Evolutionary conservation across 352 stramenopile species (phyloP).

Genomic region (Pythium graminicola): DNA sequence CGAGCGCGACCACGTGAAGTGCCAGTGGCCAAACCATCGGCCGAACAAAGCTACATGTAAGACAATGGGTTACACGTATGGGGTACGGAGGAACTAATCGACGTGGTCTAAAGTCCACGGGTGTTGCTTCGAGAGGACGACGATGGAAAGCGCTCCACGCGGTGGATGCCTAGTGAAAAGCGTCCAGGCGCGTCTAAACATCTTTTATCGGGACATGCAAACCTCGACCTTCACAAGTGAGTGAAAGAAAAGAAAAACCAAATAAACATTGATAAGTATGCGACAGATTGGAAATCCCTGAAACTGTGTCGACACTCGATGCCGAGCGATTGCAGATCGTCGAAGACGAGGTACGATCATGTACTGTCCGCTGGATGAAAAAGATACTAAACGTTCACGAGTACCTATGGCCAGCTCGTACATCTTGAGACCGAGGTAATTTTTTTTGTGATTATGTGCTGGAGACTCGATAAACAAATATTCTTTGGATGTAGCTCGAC

Average conservation of each 20-base stretch:
- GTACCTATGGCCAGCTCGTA: slow-evolving; percentile 6
- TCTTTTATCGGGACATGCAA: slow-evolving; percentile 10
- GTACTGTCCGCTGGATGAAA: not conserved
- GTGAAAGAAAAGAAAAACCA: no score
- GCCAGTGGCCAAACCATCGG: slow-evolving; percentile 46
- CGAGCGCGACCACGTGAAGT: slow-evolving; percentile 41
- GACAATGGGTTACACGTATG: no score
- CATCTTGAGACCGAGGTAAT: slow-evolving; percentile 27
- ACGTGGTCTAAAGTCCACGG: slow-evolving; percentile 25
- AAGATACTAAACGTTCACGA: not conserved
- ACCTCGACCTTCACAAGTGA: slow-evolving; percentile 1
- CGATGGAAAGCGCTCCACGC: slow-evolving; percentile 1
- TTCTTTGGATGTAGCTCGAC: slow-evolving; percentile 31
- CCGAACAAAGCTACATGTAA: slow-evolving; percentile 53
- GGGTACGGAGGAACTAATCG: not conserved
- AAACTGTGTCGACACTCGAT: slow-evolving; percentile 14
- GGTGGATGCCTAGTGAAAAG: slow-evolving; percentile 50
- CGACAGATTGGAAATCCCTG: not conserved
- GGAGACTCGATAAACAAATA: no score
- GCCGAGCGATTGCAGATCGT: slow-evolving; percentile 10
- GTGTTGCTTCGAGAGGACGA: slow-evolving; percentile 31
- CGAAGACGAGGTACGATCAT: slow-evolving; percentile 14
- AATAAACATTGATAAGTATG: not conserved
- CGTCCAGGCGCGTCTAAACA: slow-evolving; percentile 53
- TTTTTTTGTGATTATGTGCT: no score